A percentile compares a stretch with the other conserved stretches of the same genome.
Conservation (phyloP, 495 filamentous ascomycete genomes). For the Talaromyces thailandensis region DNA sequence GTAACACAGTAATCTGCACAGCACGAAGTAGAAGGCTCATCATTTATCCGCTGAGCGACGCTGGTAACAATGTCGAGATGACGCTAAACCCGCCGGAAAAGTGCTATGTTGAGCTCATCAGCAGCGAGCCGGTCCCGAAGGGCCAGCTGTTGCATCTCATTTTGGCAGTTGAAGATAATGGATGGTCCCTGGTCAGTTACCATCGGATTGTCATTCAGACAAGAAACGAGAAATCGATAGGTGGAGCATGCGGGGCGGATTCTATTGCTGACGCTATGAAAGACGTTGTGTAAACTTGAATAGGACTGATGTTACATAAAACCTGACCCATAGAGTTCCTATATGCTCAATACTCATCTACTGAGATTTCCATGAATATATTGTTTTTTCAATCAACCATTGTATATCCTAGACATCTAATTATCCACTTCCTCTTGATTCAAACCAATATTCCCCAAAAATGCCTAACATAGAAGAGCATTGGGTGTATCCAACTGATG, state of each 20-base stretch:
- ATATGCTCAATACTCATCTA: not conserved
- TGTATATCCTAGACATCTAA: not conserved
- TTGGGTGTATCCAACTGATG: not conserved
- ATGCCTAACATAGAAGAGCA: not conserved
- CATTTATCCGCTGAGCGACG: slow-evolving; percentile 18
- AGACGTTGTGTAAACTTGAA: not conserved
- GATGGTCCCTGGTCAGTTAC: slow-evolving; percentile 28
- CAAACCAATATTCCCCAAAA: not conserved
- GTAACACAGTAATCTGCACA: slow-evolving; percentile 31
- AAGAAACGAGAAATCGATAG: slow-evolving; percentile 12
- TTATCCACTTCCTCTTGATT: not conserved
- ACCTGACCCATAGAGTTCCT: not conserved
- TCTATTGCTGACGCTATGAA: not conserved
- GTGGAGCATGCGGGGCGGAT: not conserved
- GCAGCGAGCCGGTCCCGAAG: slow-evolving; percentile 13
- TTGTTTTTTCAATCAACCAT: not conserved
- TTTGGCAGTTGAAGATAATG: slow-evolving; percentile 30
- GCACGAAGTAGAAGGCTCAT: slow-evolving; percentile 25
- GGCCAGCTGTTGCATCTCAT: slow-evolving; percentile 30
- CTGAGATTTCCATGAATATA: too few relatives aligned
- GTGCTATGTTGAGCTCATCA: slow-evolving; percentile 22
- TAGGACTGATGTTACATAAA: not conserved
- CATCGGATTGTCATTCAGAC: slow-evolving; percentile 30
- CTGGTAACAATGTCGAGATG: slow-evolving; percentile 19
- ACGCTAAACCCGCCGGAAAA: slow-evolving; percentile 23